Percentiles rank a stretch among this genome's conserved stretches.
Conservation (phyloP, 768 basidiomycete genomes). For the Podaxis sp. region DNA sequence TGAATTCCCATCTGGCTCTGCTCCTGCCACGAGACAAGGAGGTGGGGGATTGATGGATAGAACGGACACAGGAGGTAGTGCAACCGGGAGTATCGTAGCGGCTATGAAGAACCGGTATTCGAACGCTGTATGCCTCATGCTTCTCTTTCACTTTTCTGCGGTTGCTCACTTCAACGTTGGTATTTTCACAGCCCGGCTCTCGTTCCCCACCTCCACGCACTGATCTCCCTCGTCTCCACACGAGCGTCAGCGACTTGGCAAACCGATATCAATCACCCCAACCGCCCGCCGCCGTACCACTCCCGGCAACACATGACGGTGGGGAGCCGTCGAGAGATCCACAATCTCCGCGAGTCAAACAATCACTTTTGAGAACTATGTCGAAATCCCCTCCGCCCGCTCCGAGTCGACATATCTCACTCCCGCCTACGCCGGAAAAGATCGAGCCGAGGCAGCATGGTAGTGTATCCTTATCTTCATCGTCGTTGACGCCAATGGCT, state of each 20-base stretch:
- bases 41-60: slow-evolving; percentile 40
- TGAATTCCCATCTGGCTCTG: slow-evolving; percentile 24
- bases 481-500: slow-evolving; percentile 14
- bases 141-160: slow-evolving; percentile 3
- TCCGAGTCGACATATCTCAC: slow-evolving; percentile 29
- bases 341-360: background rate
- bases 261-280: slow-evolving; percentile 56
- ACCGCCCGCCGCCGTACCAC: slow-evolving; percentile 31
- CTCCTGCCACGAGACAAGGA: slow-evolving; percentile 29
- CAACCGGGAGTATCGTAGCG: slow-evolving; percentile 59
- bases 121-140: slow-evolving; percentile 43
- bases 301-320: background rate
- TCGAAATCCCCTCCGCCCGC: slow-evolving; percentile 24
- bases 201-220: slow-evolving; percentile 51
- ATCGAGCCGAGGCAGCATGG: slow-evolving; percentile 14
- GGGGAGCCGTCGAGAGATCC: background rate
- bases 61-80: slow-evolving; percentile 50
- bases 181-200: slow-evolving; percentile 41
- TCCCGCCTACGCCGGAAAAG: slow-evolving; percentile 24
- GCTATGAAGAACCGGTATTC: slow-evolving; percentile 68
- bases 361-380: slow-evolving; percentile 1
- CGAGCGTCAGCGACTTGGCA: slow-evolving; percentile 65
- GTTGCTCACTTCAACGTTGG: slow-evolving; percentile 12
- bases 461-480: slow-evolving; percentile 14
- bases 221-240: slow-evolving; percentile 62